Percentiles rank a stretch among this genome's conserved stretches.
Evolutionary conservation across 164 flowering plant genomes (phyloP).

Genomic region (Dillenia turbinata): DNA sequence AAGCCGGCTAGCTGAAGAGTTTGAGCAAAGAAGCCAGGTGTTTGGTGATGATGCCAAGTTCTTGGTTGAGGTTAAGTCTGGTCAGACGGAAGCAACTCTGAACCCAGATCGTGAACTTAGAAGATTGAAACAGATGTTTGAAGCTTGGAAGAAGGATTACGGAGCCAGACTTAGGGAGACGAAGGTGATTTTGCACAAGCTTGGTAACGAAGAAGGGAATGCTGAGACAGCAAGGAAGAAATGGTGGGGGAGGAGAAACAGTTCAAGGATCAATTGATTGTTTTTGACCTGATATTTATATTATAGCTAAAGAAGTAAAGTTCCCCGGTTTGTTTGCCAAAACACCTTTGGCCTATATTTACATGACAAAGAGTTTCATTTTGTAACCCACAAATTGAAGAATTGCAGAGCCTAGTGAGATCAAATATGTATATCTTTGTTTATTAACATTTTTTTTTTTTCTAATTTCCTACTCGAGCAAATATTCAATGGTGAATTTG

Average conservation of each 20-base stretch:
- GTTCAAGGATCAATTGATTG: slow-evolving; percentile 44
- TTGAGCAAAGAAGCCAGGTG: slow-evolving; percentile 85
- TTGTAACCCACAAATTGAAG: too few relatives aligned
- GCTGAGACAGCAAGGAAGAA: slow-evolving; percentile 54
- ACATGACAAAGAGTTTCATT: too few relatives aligned
- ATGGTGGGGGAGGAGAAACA: slow-evolving; percentile 95
- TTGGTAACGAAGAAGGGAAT: slow-evolving; percentile 58
- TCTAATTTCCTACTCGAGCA: too few relatives aligned
- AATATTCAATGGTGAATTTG: too few relatives aligned
- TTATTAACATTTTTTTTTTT: too few relatives aligned
- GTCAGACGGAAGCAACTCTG: slow-evolving; percentile 81
- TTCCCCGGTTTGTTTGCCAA: too few relatives aligned
- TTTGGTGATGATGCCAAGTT: slow-evolving; percentile 96
- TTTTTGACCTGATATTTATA: too few relatives aligned
- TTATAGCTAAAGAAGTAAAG: too few relatives aligned
- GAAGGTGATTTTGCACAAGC: slow-evolving; percentile 69
- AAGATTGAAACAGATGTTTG: slow-evolving; percentile 80
- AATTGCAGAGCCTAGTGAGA: too few relatives aligned
- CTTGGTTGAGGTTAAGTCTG: slow-evolving; percentile 93
- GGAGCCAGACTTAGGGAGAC: slow-evolving; percentile 75
- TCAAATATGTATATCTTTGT: too few relatives aligned
- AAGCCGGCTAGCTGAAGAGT: slow-evolving; percentile 81
- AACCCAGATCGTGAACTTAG: slow-evolving; percentile 80
- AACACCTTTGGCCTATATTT: too few relatives aligned
- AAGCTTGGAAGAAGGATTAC: slow-evolving; percentile 95